Percentiles rank a stretch among this genome's conserved stretches.
Evolutionary conservation across 2,329 filamentous ascomycete species (phyloP).

Genomic region (Chaetomiaceae sp.): DNA sequence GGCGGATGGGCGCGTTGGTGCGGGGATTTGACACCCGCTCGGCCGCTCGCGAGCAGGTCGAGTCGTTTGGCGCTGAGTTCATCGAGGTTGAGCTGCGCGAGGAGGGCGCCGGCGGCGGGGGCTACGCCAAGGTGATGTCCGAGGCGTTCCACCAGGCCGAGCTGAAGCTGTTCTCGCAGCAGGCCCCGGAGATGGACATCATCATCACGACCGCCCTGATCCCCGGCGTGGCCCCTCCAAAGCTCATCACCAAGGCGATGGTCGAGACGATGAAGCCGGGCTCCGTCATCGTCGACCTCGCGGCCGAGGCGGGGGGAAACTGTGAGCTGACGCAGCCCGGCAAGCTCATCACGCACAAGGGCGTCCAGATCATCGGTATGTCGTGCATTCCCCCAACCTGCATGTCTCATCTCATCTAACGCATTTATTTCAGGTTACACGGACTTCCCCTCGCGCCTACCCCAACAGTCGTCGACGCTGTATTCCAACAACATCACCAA

Average conservation of each 20-base stretch:
- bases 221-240: slow-evolving; percentile 75
- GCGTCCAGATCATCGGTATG: slow-evolving; percentile 76
- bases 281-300: slow-evolving; percentile 81
- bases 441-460: slow-evolving; percentile 77
- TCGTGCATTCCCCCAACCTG: not conserved
- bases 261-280: slow-evolving; percentile 83
- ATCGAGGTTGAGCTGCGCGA: slow-evolving; percentile 81
- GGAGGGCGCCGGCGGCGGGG: slow-evolving; percentile 76
- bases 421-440: slow-evolving; percentile 57
- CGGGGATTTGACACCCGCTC: slow-evolving; percentile 86
- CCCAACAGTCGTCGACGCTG: slow-evolving; percentile 81
- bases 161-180: slow-evolving; percentile 86
- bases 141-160: slow-evolving; percentile 89
- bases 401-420: slow-evolving; percentile 24
- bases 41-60: slow-evolving; percentile 83
- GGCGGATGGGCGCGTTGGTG: slow-evolving; percentile 81
- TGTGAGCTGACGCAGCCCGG: slow-evolving; percentile 75
- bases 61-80: slow-evolving; percentile 84
- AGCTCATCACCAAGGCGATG: slow-evolving; percentile 74
- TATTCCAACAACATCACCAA: slow-evolving; percentile 95
- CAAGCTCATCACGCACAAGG: slow-evolving; percentile 63
- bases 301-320: slow-evolving; percentile 82
- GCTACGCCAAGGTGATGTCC: slow-evolving; percentile 91
- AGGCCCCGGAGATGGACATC: slow-evolving; percentile 83
- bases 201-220: slow-evolving; percentile 91